Evolutionary conservation across 2,329 filamentous ascomycete species (phyloP).

Genomic region (Cercospora zeina): DNA sequence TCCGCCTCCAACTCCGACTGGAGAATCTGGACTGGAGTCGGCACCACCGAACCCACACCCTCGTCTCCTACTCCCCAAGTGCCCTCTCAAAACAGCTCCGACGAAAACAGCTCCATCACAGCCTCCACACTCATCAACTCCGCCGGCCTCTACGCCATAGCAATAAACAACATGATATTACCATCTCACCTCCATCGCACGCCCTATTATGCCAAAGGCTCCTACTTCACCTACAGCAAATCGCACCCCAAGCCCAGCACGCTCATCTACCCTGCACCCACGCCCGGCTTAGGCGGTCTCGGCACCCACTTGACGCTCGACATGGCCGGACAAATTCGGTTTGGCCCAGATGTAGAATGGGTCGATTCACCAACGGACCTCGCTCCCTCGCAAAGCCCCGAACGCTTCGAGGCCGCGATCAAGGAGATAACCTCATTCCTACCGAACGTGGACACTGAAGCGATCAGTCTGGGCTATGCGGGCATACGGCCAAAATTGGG

Average conservation of each 20-base stretch:
- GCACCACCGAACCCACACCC: conserved; percentile 26
- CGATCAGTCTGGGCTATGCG: conserved; percentile 78
- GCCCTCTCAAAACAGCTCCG: conserved; percentile 41
- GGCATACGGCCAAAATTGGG: conserved; percentile 87
- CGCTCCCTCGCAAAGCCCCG: conserved; percentile 58
- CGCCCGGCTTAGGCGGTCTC: conserved; percentile 77
- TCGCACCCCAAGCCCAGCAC: conserved; percentile 66
- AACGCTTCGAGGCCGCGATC: conserved; percentile 66
- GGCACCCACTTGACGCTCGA: conserved; percentile 95
- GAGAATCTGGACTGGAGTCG: conserved; percentile 57
- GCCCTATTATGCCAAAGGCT: conserved; percentile 87
- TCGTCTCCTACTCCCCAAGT: conserved; percentile 32
- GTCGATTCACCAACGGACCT: conserved; percentile 70
- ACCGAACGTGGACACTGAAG: conserved; percentile 66
- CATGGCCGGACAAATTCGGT: conserved; percentile 77
- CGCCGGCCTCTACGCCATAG: conserved; percentile 75
- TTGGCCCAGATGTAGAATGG: conserved; percentile 96
- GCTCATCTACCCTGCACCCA: conserved; percentile 83
- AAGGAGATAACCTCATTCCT: conserved; percentile 76
- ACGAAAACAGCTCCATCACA: conserved; percentile 58
- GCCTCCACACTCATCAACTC: conserved; percentile 79
- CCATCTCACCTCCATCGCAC: conserved; percentile 56
- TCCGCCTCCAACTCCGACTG: conserved; percentile 62
- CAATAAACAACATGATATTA: conserved; percentile 79
- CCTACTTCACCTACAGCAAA: conserved; percentile 82